Evolutionary conservation across 495 filamentous ascomycete species (phyloP), one percentile per base, ranked within the genome.

Genomic region (Podospora bellae-mahoneyi): DNA sequence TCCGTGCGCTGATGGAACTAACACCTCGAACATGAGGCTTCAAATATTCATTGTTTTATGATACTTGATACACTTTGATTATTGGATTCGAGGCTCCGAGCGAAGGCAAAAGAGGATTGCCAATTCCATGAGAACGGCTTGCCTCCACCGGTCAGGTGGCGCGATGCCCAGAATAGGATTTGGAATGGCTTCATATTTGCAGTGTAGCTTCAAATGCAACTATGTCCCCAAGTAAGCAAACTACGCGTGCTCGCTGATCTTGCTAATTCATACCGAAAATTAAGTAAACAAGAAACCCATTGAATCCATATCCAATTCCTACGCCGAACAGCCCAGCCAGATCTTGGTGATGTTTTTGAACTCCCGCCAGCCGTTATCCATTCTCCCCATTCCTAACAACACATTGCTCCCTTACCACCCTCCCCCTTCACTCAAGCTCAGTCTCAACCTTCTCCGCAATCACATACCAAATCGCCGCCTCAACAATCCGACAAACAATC

Each of bases 401-500:
- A 48, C 5, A 48, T 48, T 48, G 39, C 39, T 48, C 13, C 39
- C 39, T 9, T 3, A 48, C 39, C 15, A 48, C 6, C 15, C 39
- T 18, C 39, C 0, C 39, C 13, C 39, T 48, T 48, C 39, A 58
- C 7, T 65, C 62, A 72, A 55, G 62, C 27, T 18, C 64, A 16
- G 83, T 66, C n/a, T 80, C 78, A 23, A 79, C 77, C 71, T 82
- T 74, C 62, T 83, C 80, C 2, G 76, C 78, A 7, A 68, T 72
- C 5, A 79, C 78, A 65, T 81, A 93, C 83, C 87, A 91, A 1
- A 84, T 84, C 13, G 87, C 86, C 16, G 93, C 93, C 66, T 84
- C 83, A 44, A 96, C 83, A 69, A 97, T 91, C 67, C 84, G 78
- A 80, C 89, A 84, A 3, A 94, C 85, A 39, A 87, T 83, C 32